Evolutionary conservation across 2,329 filamentous ascomycete species (phyloP).

Genomic region (Talaromyces sp.): DNA sequence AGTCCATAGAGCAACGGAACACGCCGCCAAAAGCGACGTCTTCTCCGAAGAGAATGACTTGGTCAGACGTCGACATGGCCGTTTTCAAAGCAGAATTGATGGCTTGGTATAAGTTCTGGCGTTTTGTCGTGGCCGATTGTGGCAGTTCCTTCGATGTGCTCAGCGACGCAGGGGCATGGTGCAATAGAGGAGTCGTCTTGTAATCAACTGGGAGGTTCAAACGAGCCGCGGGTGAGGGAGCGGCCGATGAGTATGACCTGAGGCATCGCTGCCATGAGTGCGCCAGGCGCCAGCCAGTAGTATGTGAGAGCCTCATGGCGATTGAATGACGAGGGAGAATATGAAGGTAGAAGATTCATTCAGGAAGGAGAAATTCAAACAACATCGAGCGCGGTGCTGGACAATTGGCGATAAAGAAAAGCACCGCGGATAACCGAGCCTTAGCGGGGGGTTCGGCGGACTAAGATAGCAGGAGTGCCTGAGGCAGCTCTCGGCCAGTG

Average conservation of each 20-base stretch:
- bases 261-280: constrained; percentile 2
- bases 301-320: constrained; percentile 8
- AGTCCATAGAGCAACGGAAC: constrained; percentile 87
- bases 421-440: constrained; percentile 11
- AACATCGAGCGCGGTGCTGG: background rate
- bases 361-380: background rate
- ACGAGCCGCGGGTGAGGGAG: constrained; percentile 44
- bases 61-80: constrained; percentile 75
- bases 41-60: constrained; percentile 87
- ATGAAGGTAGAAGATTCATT: background rate
- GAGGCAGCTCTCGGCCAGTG: background rate
- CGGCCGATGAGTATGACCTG: constrained; percentile 42
- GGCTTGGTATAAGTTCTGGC: constrained; percentile 89
- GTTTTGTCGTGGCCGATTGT: constrained; percentile 66
- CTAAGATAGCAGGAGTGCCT: background rate
- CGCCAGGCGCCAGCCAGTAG: constrained; percentile 8
- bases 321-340: background rate
- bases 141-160: constrained; percentile 68
- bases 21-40: constrained; percentile 97
- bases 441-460: background rate
- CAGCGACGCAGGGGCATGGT: constrained; percentile 69
- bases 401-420: background rate
- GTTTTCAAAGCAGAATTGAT: constrained; percentile 85
- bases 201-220: constrained; percentile 89
- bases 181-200: constrained; percentile 69